Evolutionary conservation across 2,329 filamentous ascomycete species (phyloP), one percentile per base, ranked within the genome.

Genomic region (Trichothecium roseum): DNA sequence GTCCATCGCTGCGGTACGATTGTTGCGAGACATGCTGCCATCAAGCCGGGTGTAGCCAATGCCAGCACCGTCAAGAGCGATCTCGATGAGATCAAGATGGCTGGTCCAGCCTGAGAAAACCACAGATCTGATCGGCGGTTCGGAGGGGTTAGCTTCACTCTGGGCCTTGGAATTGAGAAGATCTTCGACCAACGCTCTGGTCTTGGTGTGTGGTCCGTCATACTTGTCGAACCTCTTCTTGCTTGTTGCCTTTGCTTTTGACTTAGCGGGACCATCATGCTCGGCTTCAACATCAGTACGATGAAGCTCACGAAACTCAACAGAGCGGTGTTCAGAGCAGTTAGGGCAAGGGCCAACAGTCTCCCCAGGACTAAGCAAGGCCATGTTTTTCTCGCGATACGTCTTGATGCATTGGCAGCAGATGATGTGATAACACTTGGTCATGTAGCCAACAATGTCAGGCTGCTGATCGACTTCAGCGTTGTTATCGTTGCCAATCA

Each of bases 71-170:
- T 76, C 68, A 12, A 96, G 69, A 0, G 88, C 89, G 34, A 85
- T 69, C 52, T 91, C 78, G 45, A 98, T 94, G 15, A 98, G 73
- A 54, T 96, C 88, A 13, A 98, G 74, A 53, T 96, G 88, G 0
- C 83, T 81, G 0, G 91, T 96, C 88, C 91, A 96, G n/a, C 80
- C 81, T 0, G 87, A 94, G 59, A 96, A 96, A 6, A 98, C 78
- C 12, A 98, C 87, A 18, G 85, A 91, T 56, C 94, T 96, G 59
- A 85, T 82, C 0, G 88, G 88, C 1, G 76, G 72, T 50, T 88
- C 75, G 9, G 72, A 61, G 0, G 77, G 74, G 8, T 74, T 64
- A 0, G 61, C 62, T 27, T 71, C 68, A 40, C 77, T 84, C 51
- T 80, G 74, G 1, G 66, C 64, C 38, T 77, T 74, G 35, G 77